Conservation (phyloP, 192 early-diverging fungal genomes). For the Bifiguratus adelaidae region DNA sequence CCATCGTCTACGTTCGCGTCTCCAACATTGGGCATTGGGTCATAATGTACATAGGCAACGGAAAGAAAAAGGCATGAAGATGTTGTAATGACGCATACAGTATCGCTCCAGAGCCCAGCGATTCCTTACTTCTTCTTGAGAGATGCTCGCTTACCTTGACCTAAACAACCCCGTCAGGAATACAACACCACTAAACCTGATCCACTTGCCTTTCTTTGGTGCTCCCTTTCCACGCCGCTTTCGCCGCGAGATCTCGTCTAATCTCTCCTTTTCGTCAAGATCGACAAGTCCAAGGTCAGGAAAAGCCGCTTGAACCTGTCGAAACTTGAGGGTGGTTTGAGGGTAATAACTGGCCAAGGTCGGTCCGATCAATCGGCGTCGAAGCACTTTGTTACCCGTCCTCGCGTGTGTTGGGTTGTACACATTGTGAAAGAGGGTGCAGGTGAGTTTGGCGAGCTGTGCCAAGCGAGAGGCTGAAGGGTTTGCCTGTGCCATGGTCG, state of each 20-base stretch:
- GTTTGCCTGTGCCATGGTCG: slow-evolving; percentile 13
- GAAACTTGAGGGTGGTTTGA: slow-evolving; percentile 33
- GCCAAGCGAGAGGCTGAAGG: slow-evolving; percentile 23
- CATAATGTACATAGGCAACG: too few relatives aligned
- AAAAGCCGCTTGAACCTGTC: slow-evolving; percentile 34
- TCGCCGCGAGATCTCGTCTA: slow-evolving; percentile 53
- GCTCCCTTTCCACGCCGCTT: slow-evolving; percentile 69
- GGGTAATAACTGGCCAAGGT: slow-evolving; percentile 57
- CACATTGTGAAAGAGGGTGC: slow-evolving; percentile 52
- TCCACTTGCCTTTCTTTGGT: slow-evolving; percentile 54
- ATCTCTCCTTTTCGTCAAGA: slow-evolving; percentile 50
- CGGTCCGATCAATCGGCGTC: slow-evolving; percentile 55
- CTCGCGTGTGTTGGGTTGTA: slow-evolving; percentile 60
- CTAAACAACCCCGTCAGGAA: slow-evolving; percentile 13
- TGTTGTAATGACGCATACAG: too few relatives aligned
- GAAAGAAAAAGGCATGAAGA: too few relatives aligned
- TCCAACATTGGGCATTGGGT: too few relatives aligned
- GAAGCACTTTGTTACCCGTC: slow-evolving; percentile 64
- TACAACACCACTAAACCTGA: background rate
- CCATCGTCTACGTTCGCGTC: too few relatives aligned
- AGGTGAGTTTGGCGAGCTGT: slow-evolving; percentile 43
- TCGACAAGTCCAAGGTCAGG: slow-evolving; percentile 42
- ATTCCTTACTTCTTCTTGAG: slow-evolving; percentile 37
- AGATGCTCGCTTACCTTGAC: slow-evolving; percentile 43
- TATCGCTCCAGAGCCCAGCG: too few relatives aligned